Base-by-base conservation (phyloP, 768 basidiomycete genomes). In the Phylloporus arenicola region DNA sequence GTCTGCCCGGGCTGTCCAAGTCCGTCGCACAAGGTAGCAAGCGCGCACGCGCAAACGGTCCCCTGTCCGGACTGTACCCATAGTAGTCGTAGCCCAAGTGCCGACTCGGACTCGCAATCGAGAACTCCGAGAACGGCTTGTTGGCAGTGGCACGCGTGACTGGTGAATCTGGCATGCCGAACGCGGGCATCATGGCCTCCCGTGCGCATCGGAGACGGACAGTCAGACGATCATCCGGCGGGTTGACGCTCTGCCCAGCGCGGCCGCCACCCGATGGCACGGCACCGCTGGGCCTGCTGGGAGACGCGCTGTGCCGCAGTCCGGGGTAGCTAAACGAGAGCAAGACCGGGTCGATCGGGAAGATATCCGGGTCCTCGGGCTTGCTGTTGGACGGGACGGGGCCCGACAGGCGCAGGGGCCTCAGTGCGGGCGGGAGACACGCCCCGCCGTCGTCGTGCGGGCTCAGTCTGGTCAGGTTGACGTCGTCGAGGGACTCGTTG, bases 271-370 rank as follows among this genome's bases (percentile, higher is more conserved):
- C 39, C 22, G 39, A 1, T 12, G 22, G 22, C 39, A 40, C 39
- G 20, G 11, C 17, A 10, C 17, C 37, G 3, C 34, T n/a, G 16
- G 17, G 22, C 22, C 39, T 40, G 9, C 43, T 31, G n/a, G 43
- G 20, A 10, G 43, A 44, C 3, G 31, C 43, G 33, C 43, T 6
- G 13, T 22, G 19, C 3, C 29, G 27, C 34, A 51, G 20, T 1
- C 49, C 56, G 0, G 55, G 43, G 17, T 66, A 53, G 34, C 39
- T 22, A 24, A 54, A 48, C 19, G 56, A 50, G 38, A 69, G 57
- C 29, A 69, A 14, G 12, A 42, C 27, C 25, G 65, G 68, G 17
- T 67, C 68, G 35, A 67, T 68, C 41, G 61, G 62, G 25, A 61
- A 40, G 10, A 47, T 41, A 11, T 42, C 40, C 7, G 30, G 16